Evolutionary conservation across 179 eudicot species (phyloP).

Genomic region (Spergularia azorica): DNA sequence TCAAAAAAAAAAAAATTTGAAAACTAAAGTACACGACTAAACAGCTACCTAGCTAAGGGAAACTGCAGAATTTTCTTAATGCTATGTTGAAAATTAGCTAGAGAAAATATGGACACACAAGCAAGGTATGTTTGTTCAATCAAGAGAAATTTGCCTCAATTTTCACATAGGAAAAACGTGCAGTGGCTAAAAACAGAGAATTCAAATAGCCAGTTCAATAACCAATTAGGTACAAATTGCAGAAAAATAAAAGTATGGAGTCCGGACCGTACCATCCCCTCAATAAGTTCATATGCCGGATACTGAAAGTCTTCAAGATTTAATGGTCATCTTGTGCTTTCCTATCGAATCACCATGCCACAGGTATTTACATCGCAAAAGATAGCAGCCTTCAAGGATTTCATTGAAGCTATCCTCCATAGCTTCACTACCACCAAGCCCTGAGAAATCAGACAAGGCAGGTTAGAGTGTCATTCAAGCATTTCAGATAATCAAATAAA

Average conservation of each 20-base stretch:
- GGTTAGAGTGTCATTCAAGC: not conserved
- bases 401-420: too few species aligned
- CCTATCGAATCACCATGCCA: not conserved
- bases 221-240: not conserved
- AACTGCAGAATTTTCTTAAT: not conserved
- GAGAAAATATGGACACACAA: not conserved
- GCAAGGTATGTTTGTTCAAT: not conserved
- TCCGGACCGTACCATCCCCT: constrained; percentile 7
- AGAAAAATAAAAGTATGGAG: constrained; percentile 4
- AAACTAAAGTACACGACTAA: not conserved
- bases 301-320: not conserved
- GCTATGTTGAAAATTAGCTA: not conserved
- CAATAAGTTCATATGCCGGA: constrained; percentile 1
- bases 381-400: constrained; percentile 40
- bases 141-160: not conserved
- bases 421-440: constrained; percentile 46
- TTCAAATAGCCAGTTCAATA: not conserved
- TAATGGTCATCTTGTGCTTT: not conserved
- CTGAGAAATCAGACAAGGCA: constrained; percentile 18
- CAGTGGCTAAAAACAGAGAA: not conserved
- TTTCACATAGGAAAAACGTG: not conserved
- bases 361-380: constrained; percentile 41
- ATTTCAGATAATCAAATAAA: constrained; percentile 5
- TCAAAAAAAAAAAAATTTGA: not conserved
- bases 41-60: not conserved